Evolutionary conservation across 768 basidiomycete genomes (phyloP).

Genomic region (Gymnopilus dilepis): DNA sequence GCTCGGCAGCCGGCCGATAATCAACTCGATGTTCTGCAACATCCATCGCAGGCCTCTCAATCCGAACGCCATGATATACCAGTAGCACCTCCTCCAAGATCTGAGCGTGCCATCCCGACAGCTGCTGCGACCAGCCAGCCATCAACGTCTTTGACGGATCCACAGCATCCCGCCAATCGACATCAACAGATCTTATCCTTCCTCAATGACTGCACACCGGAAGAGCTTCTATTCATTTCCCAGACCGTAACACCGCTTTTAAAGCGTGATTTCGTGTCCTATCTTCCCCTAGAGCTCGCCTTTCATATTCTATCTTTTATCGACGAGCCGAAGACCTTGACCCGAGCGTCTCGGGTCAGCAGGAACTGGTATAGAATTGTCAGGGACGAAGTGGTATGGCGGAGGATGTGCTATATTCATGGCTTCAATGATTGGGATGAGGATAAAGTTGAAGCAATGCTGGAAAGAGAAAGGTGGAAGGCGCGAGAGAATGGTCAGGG

Average conservation of each 20-base stretch:
- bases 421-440: constrained; percentile 46
- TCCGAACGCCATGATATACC: neutral
- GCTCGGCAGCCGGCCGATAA: neutral
- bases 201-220: neutral
- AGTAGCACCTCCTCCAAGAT: neutral
- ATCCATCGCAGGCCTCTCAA: neutral
- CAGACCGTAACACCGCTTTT: neutral
- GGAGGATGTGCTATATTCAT: constrained; percentile 66
- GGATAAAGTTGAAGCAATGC: constrained; percentile 1
- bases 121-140: neutral
- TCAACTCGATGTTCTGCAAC: neutral
- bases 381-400: constrained; percentile 83
- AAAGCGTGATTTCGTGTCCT: constrained; percentile 5
- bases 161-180: neutral
- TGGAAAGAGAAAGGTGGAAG: constrained; percentile 17
- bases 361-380: constrained; percentile 72
- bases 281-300: constrained; percentile 57
- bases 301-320: constrained; percentile 79
- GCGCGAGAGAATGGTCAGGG: neutral
- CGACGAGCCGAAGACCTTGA: constrained; percentile 74
- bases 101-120: neutral
- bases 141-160: neutral
- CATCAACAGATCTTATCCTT: constrained; percentile 2
- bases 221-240: constrained; percentile 10
- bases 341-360: constrained; percentile 73